phyloP scores from a whole-genome alignment of 163 green algal species.

The Chloroidium sp. region DNA sequence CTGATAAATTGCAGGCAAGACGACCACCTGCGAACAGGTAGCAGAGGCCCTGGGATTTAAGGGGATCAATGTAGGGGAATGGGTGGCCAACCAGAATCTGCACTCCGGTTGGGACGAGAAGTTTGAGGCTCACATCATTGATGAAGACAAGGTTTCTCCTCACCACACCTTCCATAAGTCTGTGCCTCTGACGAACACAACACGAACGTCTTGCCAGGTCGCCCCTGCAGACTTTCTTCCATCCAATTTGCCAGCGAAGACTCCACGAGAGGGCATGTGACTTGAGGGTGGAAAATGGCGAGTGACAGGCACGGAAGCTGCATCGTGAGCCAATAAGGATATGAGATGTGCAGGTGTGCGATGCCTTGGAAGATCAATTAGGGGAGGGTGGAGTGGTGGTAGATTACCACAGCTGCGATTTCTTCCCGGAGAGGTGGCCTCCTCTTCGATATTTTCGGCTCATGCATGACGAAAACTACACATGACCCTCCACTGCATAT shows the following conservation, averaged over 20 bases:
- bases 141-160: slow-evolving; percentile 88
- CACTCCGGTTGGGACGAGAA: slow-evolving; percentile 85
- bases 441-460: not conserved
- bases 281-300: not conserved
- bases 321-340: not conserved
- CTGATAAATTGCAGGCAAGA: slow-evolving; percentile 60
- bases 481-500: slow-evolving; percentile 1
- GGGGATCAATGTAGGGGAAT: slow-evolving; percentile 85
- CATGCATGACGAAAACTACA: not conserved
- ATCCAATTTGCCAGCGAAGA: not conserved
- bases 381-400: slow-evolving; percentile 73
- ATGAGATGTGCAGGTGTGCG: slow-evolving; percentile 62
- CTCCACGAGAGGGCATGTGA: not conserved
- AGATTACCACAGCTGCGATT: slow-evolving; percentile 96
- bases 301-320: not conserved
- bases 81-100: slow-evolving; percentile 72
- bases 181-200: not conserved
- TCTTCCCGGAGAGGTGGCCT: slow-evolving; percentile 87
- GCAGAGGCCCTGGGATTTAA: slow-evolving; percentile 48
- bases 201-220: too few species aligned
- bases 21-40: slow-evolving; percentile 65
- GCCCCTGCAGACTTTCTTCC: too few species aligned
- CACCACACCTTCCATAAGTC: not conserved
- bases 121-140: slow-evolving; percentile 72
- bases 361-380: slow-evolving; percentile 82